phyloP scores from a whole-genome alignment of 106 monocot genomes.

The Apostasia ramifera region DNA sequence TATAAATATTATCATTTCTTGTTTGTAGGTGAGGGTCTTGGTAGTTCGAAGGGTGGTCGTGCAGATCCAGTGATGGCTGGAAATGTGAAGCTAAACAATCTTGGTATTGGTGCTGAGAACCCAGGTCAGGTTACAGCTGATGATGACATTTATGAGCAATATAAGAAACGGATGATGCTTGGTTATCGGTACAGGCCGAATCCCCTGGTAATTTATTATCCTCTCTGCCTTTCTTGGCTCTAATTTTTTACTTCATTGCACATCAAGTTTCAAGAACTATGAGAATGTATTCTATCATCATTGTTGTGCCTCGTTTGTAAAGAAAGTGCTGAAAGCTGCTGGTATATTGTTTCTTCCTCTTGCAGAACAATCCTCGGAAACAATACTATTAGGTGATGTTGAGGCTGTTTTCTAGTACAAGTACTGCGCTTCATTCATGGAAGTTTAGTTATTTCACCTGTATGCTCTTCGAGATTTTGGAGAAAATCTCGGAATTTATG shows the following conservation, averaged over 20 bases:
- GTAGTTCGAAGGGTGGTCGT: constrained; percentile 70
- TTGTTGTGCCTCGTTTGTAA: neutral
- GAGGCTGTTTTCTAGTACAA: no score
- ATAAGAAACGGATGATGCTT: constrained; percentile 90
- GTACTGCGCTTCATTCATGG: no score
- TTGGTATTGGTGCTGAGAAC: constrained; percentile 79
- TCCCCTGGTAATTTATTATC: constrained; percentile 46
- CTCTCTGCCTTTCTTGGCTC: neutral
- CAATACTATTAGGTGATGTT: constrained; percentile 25
- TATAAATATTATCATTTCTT: neutral
- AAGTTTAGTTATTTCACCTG: no score
- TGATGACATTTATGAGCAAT: constrained; percentile 89
- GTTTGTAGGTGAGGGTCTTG: constrained; percentile 88
- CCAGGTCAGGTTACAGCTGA: constrained; percentile 78
- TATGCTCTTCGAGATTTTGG: no score
- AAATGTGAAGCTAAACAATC: constrained; percentile 59
- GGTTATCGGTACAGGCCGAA: constrained; percentile 72
- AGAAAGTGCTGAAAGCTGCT: no score
- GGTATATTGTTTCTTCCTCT: neutral
- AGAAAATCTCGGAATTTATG: no score
- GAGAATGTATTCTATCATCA: neutral
- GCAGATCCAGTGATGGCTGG: constrained; percentile 96
- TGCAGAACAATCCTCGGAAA: constrained; percentile 47
- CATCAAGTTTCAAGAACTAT: neutral
- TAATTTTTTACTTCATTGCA: neutral